Evolutionary conservation across 73 alveolate genomes (phyloP).

Genomic region (Paramecium sexaurelia): DNA sequence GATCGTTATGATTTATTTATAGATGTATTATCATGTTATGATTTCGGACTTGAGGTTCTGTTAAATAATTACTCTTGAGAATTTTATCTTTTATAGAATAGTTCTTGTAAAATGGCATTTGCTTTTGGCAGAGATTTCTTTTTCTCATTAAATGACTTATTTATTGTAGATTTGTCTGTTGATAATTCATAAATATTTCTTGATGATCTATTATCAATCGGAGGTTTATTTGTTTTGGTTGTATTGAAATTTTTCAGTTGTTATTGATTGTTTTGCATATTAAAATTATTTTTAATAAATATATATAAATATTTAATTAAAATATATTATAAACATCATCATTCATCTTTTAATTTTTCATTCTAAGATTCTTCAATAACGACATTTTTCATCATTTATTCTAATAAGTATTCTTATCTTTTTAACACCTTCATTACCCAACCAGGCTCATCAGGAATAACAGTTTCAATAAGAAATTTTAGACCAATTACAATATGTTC

Average conservation of each 20-base stretch:
- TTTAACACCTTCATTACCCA: not conserved
- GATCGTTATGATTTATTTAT: not conserved
- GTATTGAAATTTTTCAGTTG: not conserved
- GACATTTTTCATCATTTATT: not conserved
- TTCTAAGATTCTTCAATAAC: not conserved
- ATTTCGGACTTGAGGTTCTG: not conserved
- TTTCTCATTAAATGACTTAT: not conserved
- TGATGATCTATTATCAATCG: not conserved
- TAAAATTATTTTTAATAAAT: not conserved
- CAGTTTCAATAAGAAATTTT: not conserved
- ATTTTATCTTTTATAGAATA: not conserved
- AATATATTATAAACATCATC: not conserved
- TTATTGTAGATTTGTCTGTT: not conserved
- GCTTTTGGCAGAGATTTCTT: not conserved
- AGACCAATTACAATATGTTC: slow-evolving; percentile 17
- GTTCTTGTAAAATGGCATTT: not conserved
- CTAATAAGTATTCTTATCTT: not conserved
- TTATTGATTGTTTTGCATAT: not conserved
- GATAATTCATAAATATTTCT: not conserved
- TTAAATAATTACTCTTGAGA: not conserved
- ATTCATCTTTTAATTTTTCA: not conserved
- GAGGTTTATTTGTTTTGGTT: not conserved
- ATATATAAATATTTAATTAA: not conserved
- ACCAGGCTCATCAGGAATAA: slow-evolving; percentile 20
- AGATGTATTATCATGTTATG: not conserved